Conservation (phyloP, 2,329 filamentous ascomycete species). For the Neofusicoccum parvum region DNA sequence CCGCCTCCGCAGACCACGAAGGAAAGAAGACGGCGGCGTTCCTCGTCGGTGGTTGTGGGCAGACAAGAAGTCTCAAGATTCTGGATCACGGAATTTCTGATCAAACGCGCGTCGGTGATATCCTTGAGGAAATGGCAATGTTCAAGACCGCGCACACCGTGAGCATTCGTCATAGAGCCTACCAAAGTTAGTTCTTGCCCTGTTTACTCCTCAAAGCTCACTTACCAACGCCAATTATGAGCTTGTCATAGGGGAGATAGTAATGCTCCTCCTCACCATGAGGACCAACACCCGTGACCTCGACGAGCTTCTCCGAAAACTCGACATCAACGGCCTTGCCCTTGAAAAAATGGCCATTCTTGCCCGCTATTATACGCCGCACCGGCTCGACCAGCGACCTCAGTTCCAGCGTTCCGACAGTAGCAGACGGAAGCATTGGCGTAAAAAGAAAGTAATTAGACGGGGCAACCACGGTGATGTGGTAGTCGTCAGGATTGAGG, state of each 20-base stretch:
- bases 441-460: slow-evolving; percentile 98
- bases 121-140: slow-evolving; percentile 95
- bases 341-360: slow-evolving; percentile 87
- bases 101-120: slow-evolving; percentile 85
- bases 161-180: slow-evolving; percentile 87
- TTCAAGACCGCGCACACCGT: slow-evolving; percentile 92
- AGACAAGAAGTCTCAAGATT: slow-evolving; percentile 91
- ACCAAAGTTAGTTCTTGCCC: neutral
- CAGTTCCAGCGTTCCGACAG: slow-evolving; percentile 90
- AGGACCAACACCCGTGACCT: slow-evolving; percentile 73
- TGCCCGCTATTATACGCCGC: slow-evolving; percentile 74
- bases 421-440: slow-evolving; percentile 95
- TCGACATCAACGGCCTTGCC: slow-evolving; percentile 86
- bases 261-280: slow-evolving; percentile 76
- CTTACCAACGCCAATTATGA: slow-evolving; percentile 81
- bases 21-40: slow-evolving; percentile 82
- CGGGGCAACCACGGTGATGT: slow-evolving; percentile 92
- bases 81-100: slow-evolving; percentile 83
- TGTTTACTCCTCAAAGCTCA: slow-evolving; percentile 8
- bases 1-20: slow-evolving; percentile 97
- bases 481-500: slow-evolving; percentile 86
- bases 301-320: slow-evolving; percentile 87
- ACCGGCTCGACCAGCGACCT: slow-evolving; percentile 92
- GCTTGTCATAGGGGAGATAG: slow-evolving; percentile 96
- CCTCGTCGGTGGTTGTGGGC: slow-evolving; percentile 88